These are phyloP conservation scores for Rhizomucor miehei DNA, from an alignment of 371 early-diverging fungal genomes.

Conservation along the genomic window DNA sequence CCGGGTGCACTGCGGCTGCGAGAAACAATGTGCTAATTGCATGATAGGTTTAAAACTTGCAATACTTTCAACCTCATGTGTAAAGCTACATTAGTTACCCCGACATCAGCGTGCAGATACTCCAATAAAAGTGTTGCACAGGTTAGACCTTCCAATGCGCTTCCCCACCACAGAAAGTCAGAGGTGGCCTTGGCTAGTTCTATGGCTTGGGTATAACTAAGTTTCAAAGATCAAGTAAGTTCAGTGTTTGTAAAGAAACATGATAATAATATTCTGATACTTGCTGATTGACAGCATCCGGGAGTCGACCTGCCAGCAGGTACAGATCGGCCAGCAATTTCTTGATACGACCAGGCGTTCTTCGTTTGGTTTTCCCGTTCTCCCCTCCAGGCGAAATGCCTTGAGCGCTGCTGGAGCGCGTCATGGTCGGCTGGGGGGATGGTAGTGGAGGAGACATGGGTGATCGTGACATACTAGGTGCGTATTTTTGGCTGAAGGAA, in stretches of 20 bases:
- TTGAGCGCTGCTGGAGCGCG: slow-evolving; percentile 15
- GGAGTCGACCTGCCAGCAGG: slow-evolving; percentile 73
- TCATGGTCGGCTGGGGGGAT: slow-evolving; percentile 18
- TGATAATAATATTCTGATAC: background rate
- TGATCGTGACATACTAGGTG: slow-evolving; percentile 9
- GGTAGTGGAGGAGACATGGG: slow-evolving; percentile 18
- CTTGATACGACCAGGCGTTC: slow-evolving; percentile 74
- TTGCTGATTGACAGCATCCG: slow-evolving; percentile 69
- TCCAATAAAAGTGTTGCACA: slow-evolving; percentile 62
- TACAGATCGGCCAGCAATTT: slow-evolving; percentile 80
- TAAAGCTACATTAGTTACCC: slow-evolving; percentile 29
- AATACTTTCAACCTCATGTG: too few species aligned
- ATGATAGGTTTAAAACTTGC: background rate
- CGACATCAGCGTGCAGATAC: slow-evolving; percentile 59
- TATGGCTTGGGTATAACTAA: slow-evolving; percentile 66
- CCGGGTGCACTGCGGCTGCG: slow-evolving; percentile 13
- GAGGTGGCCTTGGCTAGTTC: slow-evolving; percentile 63
- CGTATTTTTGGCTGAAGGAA: slow-evolving; percentile 2
- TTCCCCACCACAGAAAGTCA: slow-evolving; percentile 80
- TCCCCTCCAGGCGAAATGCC: slow-evolving; percentile 15
- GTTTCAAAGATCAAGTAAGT: background rate
- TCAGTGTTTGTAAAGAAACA: background rate
- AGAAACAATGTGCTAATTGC: slow-evolving; percentile 23
- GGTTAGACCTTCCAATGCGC: slow-evolving; percentile 71
- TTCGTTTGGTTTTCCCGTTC: slow-evolving; percentile 26